Evolutionary conservation across 495 filamentous ascomycete species (phyloP).

Genomic region (Neurospora sp.): DNA sequence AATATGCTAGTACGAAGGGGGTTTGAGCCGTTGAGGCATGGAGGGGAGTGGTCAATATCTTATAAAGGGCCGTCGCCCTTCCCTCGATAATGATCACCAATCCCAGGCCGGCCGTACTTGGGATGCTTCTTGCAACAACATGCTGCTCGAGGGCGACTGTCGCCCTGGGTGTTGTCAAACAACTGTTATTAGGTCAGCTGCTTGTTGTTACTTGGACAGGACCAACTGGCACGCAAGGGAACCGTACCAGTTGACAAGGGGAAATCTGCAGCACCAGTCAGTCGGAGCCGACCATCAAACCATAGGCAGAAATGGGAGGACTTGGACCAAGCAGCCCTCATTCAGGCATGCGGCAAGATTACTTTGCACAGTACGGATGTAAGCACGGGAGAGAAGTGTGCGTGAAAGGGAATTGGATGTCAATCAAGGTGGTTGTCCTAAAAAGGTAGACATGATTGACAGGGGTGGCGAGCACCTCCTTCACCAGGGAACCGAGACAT

Average conservation of each 20-base stretch:
- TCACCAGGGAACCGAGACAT: slow-evolving; percentile 18
- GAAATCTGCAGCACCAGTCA: slow-evolving; percentile 7
- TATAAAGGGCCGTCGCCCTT: slow-evolving; percentile 13
- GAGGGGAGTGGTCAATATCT: slow-evolving; percentile 12
- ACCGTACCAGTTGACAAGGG: slow-evolving; percentile 12
- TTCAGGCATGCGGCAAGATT: slow-evolving; percentile 20
- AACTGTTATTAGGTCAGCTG: not conserved
- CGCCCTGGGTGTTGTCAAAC: not conserved
- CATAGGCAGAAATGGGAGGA: not conserved
- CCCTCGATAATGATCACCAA: slow-evolving; percentile 6
- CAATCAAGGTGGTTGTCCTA: slow-evolving; percentile 7
- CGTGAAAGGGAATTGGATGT: slow-evolving; percentile 8
- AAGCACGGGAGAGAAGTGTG: not conserved
- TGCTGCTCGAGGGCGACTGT: slow-evolving; percentile 9
- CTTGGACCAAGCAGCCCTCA: slow-evolving; percentile 3
- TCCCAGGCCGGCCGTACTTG: slow-evolving; percentile 5
- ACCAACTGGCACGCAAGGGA: slow-evolving; percentile 35
- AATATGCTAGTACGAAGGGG: slow-evolving; percentile 10
- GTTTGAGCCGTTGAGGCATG: slow-evolving; percentile 2
- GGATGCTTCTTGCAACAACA: slow-evolving; percentile 10
- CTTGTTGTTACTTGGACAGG: not conserved
- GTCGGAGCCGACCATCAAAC: not conserved
- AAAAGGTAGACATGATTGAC: slow-evolving; percentile 3
- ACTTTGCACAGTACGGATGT: slow-evolving; percentile 11
- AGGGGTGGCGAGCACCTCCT: slow-evolving; percentile 10